Evolutionary conservation across 305 asterid genomes (phyloP).

Genomic region (Ilex paraguariensis): DNA sequence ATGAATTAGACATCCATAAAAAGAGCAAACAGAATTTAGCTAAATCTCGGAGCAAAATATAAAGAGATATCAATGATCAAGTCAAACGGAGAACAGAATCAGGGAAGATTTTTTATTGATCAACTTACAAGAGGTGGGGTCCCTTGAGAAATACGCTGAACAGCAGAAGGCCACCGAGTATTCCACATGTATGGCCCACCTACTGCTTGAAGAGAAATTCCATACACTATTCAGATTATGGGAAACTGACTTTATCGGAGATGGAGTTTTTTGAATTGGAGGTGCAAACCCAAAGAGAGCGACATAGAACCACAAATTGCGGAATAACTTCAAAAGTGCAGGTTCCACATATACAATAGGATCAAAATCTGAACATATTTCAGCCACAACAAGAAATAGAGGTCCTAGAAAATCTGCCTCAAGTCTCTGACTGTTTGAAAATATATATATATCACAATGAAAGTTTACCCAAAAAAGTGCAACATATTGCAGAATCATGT

Average conservation of each 20-base stretch:
- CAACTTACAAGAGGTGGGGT: conserved; percentile 97
- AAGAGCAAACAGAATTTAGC: no score
- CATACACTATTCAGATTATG: conserved; percentile 78
- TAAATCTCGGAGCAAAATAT: no score
- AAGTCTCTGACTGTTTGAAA: conserved; percentile 67
- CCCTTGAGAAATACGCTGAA: conserved; percentile 96
- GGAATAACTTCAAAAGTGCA: conserved; percentile 88
- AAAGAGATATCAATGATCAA: no score
- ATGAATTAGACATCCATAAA: no score
- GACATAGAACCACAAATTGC: conserved; percentile 97
- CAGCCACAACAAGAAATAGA: conserved; percentile 97
- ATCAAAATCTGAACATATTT: conserved; percentile 96
- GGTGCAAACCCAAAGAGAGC: conserved; percentile 99
- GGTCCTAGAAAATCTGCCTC: conserved; percentile 96
- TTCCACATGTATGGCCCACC: conserved; percentile 97
- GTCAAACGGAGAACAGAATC: no score
- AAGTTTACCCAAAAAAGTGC: conserved; percentile 13
- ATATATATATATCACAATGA: conserved; percentile 7
- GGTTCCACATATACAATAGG: conserved; percentile 88
- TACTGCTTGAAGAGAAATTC: conserved; percentile 85
- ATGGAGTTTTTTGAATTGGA: conserved; percentile 66
- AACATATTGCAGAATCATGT: not conserved
- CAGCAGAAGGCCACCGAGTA: conserved; percentile 83
- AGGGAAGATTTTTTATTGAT: no score
- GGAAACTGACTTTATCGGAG: conserved; percentile 57